Evolutionary conservation across 1,139 yeast genomes (phyloP), one percentile per base, ranked within the genome.

Genomic region (Taphrina sp.): DNA sequence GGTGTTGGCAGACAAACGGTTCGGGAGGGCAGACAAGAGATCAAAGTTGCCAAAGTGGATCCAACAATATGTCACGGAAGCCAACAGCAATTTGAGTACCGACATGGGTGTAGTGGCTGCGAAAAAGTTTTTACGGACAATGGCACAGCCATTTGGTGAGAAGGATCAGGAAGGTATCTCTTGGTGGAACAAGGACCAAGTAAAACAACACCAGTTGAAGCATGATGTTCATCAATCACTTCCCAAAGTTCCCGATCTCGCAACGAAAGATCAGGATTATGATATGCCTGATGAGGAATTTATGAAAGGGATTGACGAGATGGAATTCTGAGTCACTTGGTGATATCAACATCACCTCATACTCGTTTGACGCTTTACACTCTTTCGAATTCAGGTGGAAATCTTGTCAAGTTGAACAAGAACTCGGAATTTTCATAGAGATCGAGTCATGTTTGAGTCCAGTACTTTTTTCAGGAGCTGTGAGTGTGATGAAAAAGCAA

Each of bases 51-150:
- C 99, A 0, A 90, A 88, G 68, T 92, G 99, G 99, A 92, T 92
- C 47, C 85, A 90, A 0, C 97, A 92, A 66, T 96, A 92, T 0
- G 76, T 92, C 59, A 74, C 85, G 31, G 97, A 92, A 67, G 90
- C 96, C 0, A 97, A 92, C 66, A 79, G 87, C 1, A 92, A 90
- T 64, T 73, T 92, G 57, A 89, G 96, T 0, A 92, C 97, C 0
- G 99, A 92, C 72, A 92, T 92, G 96, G 97, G 97, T 0, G 78
- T 92, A 58, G 95, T 97, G 0, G 83, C 86, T 56, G 95, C 97
- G 1, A 90, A 88, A 67, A 90, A 89, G 70, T 92, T 92, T 66
- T 74, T 92, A 66, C 76, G 97, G 64, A 84, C 90, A 2, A 81
- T 90, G 79, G 97, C 98, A 0, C 99, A 92, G 69, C 97, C 98